Base-by-base conservation (phyloP, 2,329 filamentous ascomycete species). In the Grosmannia serpens region DNA sequence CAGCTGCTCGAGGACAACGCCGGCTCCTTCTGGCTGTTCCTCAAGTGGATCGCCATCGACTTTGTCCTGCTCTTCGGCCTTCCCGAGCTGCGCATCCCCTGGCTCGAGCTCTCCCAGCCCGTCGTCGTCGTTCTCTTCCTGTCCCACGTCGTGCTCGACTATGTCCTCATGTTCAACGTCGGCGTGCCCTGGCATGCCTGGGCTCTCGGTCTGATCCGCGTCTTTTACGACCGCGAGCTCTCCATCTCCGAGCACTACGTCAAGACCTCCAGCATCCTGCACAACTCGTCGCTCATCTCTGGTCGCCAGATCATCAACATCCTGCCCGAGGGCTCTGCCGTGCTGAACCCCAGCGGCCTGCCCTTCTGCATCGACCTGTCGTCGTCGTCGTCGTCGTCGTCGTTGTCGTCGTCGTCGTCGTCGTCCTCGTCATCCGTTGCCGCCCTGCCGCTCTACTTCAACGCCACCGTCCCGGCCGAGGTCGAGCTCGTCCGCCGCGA, bases 301-400 rank as follows among this genome's bases (percentile, higher is more conserved):
- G 94, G 94, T 68, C 94, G 91, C 70, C 91, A 97, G 74, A 95
- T 96, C 65, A 92, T 99, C 72, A 94, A 99, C 69, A 96, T 99
- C 67, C 77, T 99, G 58, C 94, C 94, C 2, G 94, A 99, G 77
- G 95, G 95, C 22, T 94, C 91, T 54, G 94, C 91, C 17, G 79
- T 91, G 54, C 77, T 99, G 62, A 99, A 99, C 67, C 90, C 91
- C 0, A 82, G 91, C 53, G 80, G 83, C 59, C 75, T 79, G n/a
- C 81, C 91, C 0, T 94, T 94, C 71, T 99, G 94, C 71, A 74
- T 99, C 53, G 86, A 50, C 26, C 15, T 27, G 47, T 50, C 47
- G 22, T 5, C 46, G 9, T 8, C 46, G 2, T 86, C 59, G 75
- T 77, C 50, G 75, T 81, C 26, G 83, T 35, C 33, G 33, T 79